Conservation (phyloP, 768 basidiomycete genomes). For the Calocybe indica region DNA sequence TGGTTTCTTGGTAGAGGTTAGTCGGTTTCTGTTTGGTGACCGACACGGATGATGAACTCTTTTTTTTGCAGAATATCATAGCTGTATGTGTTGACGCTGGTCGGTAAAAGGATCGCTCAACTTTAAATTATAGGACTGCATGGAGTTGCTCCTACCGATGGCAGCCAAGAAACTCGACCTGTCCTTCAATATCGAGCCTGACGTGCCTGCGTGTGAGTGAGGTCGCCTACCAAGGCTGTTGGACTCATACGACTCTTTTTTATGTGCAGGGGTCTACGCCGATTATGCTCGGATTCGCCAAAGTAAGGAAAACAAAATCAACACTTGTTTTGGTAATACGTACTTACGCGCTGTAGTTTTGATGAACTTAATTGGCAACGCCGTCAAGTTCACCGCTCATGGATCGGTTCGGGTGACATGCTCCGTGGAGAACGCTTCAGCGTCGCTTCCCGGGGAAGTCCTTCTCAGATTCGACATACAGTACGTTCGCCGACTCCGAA, state of each 20-base stretch:
- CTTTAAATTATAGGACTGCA: conserved; percentile 48
- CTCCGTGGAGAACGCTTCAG: conserved; percentile 37
- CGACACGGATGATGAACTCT: neutral
- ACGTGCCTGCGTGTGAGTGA: conserved; percentile 57
- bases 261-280: conserved; percentile 52
- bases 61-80: conserved; percentile 45
- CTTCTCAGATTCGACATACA: conserved; percentile 62
- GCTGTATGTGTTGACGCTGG: conserved; percentile 37
- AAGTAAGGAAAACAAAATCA: conserved; percentile 29
- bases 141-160: conserved; percentile 72
- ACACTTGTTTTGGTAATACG: neutral
- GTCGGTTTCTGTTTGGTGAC: conserved; percentile 1
- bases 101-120: conserved; percentile 1
- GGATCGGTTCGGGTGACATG: conserved; percentile 63
- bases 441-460: conserved; percentile 36
- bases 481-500: conserved; percentile 23
- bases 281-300: conserved; percentile 74
- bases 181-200: conserved; percentile 63
- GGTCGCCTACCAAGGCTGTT: neutral
- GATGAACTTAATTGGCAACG: conserved; percentile 76
- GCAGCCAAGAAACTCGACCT: conserved; percentile 70
- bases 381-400: conserved; percentile 64
- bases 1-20: conserved; percentile 58
- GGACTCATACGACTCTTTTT: neutral
- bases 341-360: conserved; percentile 36